Percentiles rank a stretch among this genome's conserved stretches.
Conservation (phyloP, 805 yeast genomes). For the Saturnispora besseyi region DNA sequence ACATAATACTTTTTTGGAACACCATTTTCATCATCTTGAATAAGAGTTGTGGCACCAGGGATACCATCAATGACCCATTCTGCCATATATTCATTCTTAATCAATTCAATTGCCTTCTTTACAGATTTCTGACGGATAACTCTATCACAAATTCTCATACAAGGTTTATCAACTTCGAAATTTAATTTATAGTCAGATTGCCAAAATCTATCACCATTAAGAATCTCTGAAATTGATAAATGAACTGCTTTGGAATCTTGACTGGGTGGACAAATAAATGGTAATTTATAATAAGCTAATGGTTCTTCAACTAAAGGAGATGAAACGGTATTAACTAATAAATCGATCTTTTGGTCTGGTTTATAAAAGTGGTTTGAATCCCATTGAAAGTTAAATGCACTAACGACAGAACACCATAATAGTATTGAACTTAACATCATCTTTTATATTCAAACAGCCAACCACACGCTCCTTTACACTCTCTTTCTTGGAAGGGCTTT, state of each 20-base stretch:
- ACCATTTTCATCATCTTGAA: conserved; percentile 46
- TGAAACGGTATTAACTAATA: conserved; percentile 69
- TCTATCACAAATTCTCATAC: conserved; percentile 61
- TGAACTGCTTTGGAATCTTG: conserved; percentile 48
- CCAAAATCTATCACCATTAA: conserved; percentile 75
- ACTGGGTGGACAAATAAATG: conserved; percentile 70
- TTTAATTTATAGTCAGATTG: conserved; percentile 58
- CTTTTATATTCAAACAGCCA: neutral
- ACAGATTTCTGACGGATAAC: conserved; percentile 44
- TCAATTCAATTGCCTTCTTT: conserved; percentile 48
- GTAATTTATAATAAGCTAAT: conserved; percentile 65
- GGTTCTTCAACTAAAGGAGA: conserved; percentile 74
- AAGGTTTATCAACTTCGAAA: conserved; percentile 58
- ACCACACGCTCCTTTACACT: neutral
- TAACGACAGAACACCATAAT: neutral
- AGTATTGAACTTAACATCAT: neutral
- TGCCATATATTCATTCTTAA: conserved; percentile 62
- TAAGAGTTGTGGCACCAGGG: conserved; percentile 83
- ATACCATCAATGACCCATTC: conserved; percentile 80
- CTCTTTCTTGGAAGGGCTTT: too few relatives aligned
- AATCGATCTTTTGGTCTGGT: conserved; percentile 53
- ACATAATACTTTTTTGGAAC: conserved; percentile 53
- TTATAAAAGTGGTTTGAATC: conserved; percentile 30
- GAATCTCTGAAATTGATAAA: conserved; percentile 64
- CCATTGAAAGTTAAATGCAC: conserved; percentile 22